Conservation (phyloP, 2,329 filamentous ascomycete genomes). For the Tolypocladium inflatum region DNA sequence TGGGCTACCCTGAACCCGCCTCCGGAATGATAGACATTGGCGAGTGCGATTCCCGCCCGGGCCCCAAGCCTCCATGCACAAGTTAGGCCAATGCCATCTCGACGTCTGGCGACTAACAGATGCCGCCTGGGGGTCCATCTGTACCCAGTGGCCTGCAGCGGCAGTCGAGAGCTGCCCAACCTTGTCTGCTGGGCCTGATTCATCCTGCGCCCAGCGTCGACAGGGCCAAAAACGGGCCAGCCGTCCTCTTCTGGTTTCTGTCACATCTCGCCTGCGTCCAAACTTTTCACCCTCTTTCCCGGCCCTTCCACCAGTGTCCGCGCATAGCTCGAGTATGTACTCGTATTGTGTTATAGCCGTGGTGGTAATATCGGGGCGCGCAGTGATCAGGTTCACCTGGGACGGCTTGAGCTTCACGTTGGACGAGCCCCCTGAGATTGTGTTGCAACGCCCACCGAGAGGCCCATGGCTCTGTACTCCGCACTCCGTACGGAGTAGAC, state of each 20-base stretch:
- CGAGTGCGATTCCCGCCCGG: not conserved
- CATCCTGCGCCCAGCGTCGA: not conserved
- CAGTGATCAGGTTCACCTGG: not conserved
- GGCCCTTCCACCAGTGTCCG: too few relatives aligned
- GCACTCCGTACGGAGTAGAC: too few relatives aligned
- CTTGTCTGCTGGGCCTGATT: not conserved
- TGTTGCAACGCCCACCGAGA: not conserved
- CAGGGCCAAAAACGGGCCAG: not conserved
- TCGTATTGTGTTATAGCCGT: not conserved
- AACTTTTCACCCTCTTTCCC: not conserved
- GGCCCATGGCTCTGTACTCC: not conserved
- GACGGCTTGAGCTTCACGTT: not conserved
- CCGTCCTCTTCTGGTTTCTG: not conserved
- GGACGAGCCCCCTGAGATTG: not conserved
- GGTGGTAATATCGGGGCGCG: not conserved
- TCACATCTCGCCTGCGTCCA: conserved; percentile 3
- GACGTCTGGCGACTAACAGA: not conserved
- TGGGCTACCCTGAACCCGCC: conserved; percentile 1
- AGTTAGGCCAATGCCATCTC: not conserved
- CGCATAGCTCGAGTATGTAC: not conserved
- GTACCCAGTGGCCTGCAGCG: not conserved
- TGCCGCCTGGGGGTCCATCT: not conserved
- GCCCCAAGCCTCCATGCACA: not conserved
- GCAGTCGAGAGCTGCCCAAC: not conserved
- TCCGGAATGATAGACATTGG: not conserved